Evolutionary conservation across 768 basidiomycete species (phyloP).

Genomic region (Lentinula edodes): DNA sequence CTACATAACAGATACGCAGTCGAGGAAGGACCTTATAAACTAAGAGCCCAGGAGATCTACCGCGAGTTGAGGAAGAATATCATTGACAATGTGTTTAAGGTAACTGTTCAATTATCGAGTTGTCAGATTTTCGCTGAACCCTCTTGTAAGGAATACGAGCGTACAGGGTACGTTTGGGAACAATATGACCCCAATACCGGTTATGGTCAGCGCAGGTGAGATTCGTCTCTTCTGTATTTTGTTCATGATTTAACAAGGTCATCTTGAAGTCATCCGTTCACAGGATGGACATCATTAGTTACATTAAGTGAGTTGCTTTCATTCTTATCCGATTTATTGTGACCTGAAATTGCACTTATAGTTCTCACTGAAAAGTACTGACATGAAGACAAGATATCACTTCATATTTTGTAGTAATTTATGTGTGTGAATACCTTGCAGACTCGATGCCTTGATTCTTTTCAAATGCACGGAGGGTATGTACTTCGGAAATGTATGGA

Average conservation of each 20-base stretch:
- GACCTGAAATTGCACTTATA: constrained; percentile 18
- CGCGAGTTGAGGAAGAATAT: constrained; percentile 74
- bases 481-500: background rate
- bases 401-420: background rate
- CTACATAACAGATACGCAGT: constrained; percentile 80
- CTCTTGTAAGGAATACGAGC: constrained; percentile 69
- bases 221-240: constrained; percentile 2
- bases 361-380: constrained; percentile 69
- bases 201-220: constrained; percentile 51
- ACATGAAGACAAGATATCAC: constrained; percentile 4
- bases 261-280: constrained; percentile 80
- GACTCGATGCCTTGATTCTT: background rate
- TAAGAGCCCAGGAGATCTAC: constrained; percentile 74
- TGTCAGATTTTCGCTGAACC: background rate
- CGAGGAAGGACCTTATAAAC: constrained; percentile 76
- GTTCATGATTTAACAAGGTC: constrained; percentile 6
- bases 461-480: background rate
- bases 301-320: constrained; percentile 66
- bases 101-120: constrained; percentile 13
- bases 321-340: background rate
- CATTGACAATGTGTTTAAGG: constrained; percentile 77
- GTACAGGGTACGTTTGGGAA: constrained; percentile 96
- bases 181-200: constrained; percentile 87
- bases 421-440: background rate
- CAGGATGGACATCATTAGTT: constrained; percentile 91